Conservation (phyloP, 208 protist genomes). For the Naegleria fowleri region DNA sequence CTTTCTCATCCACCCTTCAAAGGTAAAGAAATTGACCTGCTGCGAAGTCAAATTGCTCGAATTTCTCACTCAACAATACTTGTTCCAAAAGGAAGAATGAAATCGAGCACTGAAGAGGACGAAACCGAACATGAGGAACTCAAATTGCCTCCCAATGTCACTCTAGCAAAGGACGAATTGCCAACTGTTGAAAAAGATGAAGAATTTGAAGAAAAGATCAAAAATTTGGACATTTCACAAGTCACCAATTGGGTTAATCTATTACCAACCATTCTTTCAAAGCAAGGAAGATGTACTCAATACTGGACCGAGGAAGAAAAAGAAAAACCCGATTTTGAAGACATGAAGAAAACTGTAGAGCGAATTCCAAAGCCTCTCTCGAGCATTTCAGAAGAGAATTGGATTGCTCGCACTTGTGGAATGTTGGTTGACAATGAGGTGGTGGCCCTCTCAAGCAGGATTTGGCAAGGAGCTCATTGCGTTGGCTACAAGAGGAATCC, state of each 20-base stretch:
- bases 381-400: neutral
- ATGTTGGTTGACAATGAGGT: neutral
- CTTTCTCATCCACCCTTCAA: slow-evolving; percentile 1
- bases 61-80: neutral
- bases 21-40: neutral
- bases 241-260: neutral
- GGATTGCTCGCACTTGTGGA: neutral
- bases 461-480: neutral
- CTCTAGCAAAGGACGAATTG: neutral
- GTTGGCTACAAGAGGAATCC: neutral
- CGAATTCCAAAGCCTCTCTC: neutral
- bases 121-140: neutral
- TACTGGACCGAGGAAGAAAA: neutral
- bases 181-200: neutral
- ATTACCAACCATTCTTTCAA: neutral
- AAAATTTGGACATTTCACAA: neutral
- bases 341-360: neutral
- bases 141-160: neutral
- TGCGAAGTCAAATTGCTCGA: neutral
- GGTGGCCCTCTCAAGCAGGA: neutral
- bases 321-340: neutral
- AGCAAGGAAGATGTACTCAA: neutral
- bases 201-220: neutral
- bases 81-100: neutral
- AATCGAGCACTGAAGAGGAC: neutral